A percentile compares a stretch with the other conserved stretches of the same genome.
Conservation (phyloP, 805 yeast genomes). For the Yamadazyma endophytica region DNA sequence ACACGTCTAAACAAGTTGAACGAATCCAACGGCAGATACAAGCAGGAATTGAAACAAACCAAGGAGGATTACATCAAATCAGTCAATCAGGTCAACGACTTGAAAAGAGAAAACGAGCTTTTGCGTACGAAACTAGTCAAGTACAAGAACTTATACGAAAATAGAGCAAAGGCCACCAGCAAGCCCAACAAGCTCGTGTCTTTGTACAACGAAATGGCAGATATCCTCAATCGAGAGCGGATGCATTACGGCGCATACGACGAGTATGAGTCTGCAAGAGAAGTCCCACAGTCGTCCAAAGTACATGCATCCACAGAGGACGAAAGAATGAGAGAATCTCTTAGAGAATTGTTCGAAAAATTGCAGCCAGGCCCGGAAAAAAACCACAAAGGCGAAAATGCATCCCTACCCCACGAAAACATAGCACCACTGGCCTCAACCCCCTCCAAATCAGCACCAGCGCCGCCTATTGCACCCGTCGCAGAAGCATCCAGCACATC, state of each 20-base stretch:
- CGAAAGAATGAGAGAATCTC: no score
- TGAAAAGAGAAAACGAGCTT: slow-evolving; percentile 24
- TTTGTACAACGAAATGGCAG: slow-evolving; percentile 14
- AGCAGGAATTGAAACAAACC: slow-evolving; percentile 8
- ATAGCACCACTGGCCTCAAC: no score
- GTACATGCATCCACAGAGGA: neutral
- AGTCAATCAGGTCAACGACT: slow-evolving; percentile 16
- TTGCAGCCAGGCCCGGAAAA: slow-evolving; percentile 3
- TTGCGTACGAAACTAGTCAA: slow-evolving; percentile 30
- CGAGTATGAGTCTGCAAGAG: neutral
- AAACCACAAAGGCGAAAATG: no score
- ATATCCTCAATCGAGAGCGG: slow-evolving; percentile 8
- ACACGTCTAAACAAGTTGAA: slow-evolving; percentile 9
- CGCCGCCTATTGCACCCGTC: no score
- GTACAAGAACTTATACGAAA: slow-evolving; percentile 29
- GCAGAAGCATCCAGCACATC: no score
- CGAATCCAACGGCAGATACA: slow-evolving; percentile 7
- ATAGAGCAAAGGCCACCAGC: slow-evolving; percentile 2
- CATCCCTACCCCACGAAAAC: no score
- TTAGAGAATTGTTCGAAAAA: slow-evolving; percentile 2
- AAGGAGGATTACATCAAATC: slow-evolving; percentile 11
- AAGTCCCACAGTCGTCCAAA: neutral
- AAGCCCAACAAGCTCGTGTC: slow-evolving; percentile 4
- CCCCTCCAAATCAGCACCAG: no score
- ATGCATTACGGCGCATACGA: slow-evolving; percentile 1